Base-by-base conservation (phyloP, 1,284 basidiomycete species). In the Pterulicium gracile region DNA sequence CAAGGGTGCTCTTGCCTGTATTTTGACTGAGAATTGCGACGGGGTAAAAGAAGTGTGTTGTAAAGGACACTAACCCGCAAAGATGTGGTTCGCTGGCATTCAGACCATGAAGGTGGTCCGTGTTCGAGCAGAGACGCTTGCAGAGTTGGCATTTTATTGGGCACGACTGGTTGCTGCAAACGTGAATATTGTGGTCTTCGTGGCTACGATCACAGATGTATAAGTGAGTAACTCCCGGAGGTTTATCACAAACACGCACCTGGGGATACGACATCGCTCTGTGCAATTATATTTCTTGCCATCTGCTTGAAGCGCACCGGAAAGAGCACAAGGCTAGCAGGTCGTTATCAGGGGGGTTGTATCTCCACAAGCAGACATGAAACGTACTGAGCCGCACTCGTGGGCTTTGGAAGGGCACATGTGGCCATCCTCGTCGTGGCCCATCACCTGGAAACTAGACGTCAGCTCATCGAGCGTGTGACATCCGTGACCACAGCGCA, bases 11-110 rank as follows among this genome's bases (percentile, higher is more conserved):
- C 61, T 62, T 78, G 66, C 1, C 73, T 76, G 24, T n/a, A n/a
- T n/a, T n/a, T n/a, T n/a, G n/a, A n/a, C n/a, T n/a, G n/a, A n/a
- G n/a, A n/a, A n/a, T n/a, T n/a, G n/a, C n/a, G n/a, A n/a, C n/a
- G n/a, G n/a, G n/a, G n/a, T n/a, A n/a, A n/a, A n/a, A n/a, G n/a
- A n/a, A n/a, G n/a, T n/a, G n/a, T n/a, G n/a, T n/a, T n/a, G n/a
- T n/a, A n/a, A n/a, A n/a, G n/a, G n/a, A n/a, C n/a, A 65, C 72
- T 24, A 36, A 79, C 76, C 75, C 77, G 64, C 78, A 81, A 15
- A 81, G 64, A 60, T 81, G 78, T n/a, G 68, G 50, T 0, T 65
- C 62, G 14, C 50, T 52, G 0, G 48, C 34, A 2, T 67, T 52
- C 0, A 77, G 56, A 1, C 67, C 75, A 51, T 81, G 79, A 44